Conservation (phyloP, 1,139 yeast genomes). For the Taiozyma sp. region DNA sequence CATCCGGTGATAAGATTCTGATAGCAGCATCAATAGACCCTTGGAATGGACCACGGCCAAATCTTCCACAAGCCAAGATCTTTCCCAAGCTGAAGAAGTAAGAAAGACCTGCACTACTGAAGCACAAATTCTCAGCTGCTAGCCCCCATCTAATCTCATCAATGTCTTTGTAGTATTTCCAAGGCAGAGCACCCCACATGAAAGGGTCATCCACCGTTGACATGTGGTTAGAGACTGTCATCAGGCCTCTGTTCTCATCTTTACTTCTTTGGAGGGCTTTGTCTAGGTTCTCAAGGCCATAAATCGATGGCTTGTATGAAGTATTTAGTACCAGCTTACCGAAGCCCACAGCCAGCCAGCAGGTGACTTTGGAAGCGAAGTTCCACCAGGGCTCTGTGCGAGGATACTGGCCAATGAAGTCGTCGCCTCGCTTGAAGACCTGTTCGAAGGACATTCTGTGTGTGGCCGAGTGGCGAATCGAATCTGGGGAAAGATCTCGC, state of each 20-base stretch:
- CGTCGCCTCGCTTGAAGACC: slow-evolving; percentile 72
- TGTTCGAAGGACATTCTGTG: slow-evolving; percentile 61
- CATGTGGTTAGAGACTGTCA: slow-evolving; percentile 96
- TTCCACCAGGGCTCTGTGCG: slow-evolving; percentile 58
- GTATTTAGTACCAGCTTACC: slow-evolving; percentile 58
- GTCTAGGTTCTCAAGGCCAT: slow-evolving; percentile 58
- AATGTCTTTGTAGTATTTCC: slow-evolving; percentile 55
- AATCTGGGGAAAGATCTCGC: background rate
- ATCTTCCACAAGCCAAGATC: slow-evolving; percentile 76
- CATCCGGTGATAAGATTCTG: slow-evolving; percentile 74
- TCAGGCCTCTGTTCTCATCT: slow-evolving; percentile 61
- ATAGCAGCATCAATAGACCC: slow-evolving; percentile 89
- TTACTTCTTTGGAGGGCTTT: slow-evolving; percentile 57
- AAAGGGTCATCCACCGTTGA: slow-evolving; percentile 92
- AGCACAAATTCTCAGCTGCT: slow-evolving; percentile 91
- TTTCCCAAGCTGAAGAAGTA: slow-evolving; percentile 84
- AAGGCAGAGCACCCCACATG: slow-evolving; percentile 81
- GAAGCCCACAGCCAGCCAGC: slow-evolving; percentile 57
- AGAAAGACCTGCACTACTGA: slow-evolving; percentile 46
- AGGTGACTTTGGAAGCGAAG: slow-evolving; percentile 60
- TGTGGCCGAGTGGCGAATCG: background rate
- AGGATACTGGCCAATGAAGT: slow-evolving; percentile 60
- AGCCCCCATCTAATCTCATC: slow-evolving; percentile 87
- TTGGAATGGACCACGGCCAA: slow-evolving; percentile 92
- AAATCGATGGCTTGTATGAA: slow-evolving; percentile 57